These are phyloP conservation scores for Coemansia sp. DNA, from an alignment of 192 early-diverging fungal species.

Conservation along the genomic window DNA sequence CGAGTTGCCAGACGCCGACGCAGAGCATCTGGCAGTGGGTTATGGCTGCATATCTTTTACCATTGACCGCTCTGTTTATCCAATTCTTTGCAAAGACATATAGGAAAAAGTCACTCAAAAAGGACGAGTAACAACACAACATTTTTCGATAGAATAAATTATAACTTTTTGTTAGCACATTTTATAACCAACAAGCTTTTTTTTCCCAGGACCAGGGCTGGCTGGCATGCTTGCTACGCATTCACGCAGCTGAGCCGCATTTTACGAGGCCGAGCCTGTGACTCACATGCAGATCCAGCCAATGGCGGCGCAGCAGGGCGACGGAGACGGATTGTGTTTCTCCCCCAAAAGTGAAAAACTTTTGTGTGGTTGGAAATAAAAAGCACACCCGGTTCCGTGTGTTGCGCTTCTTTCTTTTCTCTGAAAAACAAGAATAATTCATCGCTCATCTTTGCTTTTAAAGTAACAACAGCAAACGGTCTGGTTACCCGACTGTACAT, in stretches of 20 bases:
- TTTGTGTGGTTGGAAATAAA: not conserved
- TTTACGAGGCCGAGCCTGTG: not conserved
- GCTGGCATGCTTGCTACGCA: not conserved
- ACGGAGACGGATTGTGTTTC: not conserved
- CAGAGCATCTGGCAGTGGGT: constrained; percentile 60
- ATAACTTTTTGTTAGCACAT: no score
- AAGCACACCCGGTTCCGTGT: not conserved
- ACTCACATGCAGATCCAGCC: constrained; percentile 9
- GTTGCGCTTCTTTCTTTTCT: not conserved
- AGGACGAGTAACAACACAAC: no score
- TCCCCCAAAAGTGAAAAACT: not conserved
- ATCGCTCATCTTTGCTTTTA: not conserved
- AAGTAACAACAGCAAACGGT: not conserved
- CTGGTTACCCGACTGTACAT: constrained; percentile 28
- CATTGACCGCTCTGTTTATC: constrained; percentile 75
- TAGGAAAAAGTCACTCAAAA: not conserved
- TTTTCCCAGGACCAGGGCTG: not conserved
- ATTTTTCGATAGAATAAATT: no score
- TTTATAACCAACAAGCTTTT: not conserved
- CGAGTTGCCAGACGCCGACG: constrained; percentile 55
- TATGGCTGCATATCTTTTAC: constrained; percentile 68
- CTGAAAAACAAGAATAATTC: no score
- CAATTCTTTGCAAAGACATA: constrained; percentile 78
- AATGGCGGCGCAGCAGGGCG: not conserved
- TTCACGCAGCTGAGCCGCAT: not conserved